Evolutionary conservation across 495 filamentous ascomycete species (phyloP), one percentile per base, ranked within the genome.

Genomic region (Beverwykella pulmonaria): DNA sequence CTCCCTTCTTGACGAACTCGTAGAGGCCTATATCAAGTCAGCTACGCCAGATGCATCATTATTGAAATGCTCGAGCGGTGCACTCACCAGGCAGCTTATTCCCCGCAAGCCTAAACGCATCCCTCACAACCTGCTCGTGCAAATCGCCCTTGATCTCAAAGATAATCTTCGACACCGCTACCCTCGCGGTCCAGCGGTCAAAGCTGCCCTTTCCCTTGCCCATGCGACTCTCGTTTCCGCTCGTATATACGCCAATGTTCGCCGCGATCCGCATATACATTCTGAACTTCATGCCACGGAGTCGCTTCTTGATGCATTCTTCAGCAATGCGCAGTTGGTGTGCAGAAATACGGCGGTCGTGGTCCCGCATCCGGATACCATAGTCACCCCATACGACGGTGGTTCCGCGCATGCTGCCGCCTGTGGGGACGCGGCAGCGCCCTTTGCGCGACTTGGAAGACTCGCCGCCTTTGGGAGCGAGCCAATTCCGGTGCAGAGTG

Each of bases 131-230:
- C 81, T 97, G 89, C 81, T 99, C 94, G 82, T 99, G 94, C 59
- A 97, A 63, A 67, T 92, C 84, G 29, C 93, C 95, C 75, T 90
- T 92, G 64, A 99, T 79, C 79, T 99, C 94, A 67, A 99, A 92
- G 17, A 98, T 81, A 41, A 99, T 83, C 75, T 91, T 88, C 77
- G 88, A 93, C 60, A 97, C 90, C 14, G 90, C 86, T 64, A 97
- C 86, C 71, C 93, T 87, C 17, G 88, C 82, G 27, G 93, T 91
- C 94, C 94, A 99, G 79, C 94, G 90, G 78, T 98, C 94, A 77
- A 98, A 97, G 67, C 86, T 88, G 69, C 94, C 94, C 80, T 98
- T 99, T 76, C 94, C 94, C 81, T 96, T 98, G 78, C 94, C 95
- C 94, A 99, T 99, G 82, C 95, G 88, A 69, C 88, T 63, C 65